Evolutionary conservation across 1,284 basidiomycete genomes (phyloP).

Genomic region (Ganoderma boninense): DNA sequence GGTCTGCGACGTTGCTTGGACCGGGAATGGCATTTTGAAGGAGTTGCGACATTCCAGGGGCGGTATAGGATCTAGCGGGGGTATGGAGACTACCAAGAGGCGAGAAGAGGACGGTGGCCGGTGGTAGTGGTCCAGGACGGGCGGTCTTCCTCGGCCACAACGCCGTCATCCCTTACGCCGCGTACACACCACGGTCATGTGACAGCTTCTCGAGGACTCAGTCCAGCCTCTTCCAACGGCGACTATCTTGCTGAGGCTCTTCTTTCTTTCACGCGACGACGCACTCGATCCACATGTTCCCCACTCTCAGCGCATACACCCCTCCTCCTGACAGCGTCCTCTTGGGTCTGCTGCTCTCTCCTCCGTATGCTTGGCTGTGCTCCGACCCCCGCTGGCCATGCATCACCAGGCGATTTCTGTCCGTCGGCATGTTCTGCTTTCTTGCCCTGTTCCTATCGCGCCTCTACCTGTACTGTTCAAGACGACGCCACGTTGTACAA

Average conservation of each 20-base stretch:
- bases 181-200: conserved; percentile 13
- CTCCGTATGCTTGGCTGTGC: neutral
- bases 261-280: neutral
- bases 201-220: neutral
- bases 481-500: neutral
- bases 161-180: neutral
- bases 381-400: neutral
- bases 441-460: neutral
- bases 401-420: neutral
- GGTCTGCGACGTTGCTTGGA: conserved; percentile 47
- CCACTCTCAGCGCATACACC: neutral
- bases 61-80: neutral
- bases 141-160: neutral
- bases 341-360: neutral
- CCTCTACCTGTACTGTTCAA: neutral
- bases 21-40: conserved; percentile 63
- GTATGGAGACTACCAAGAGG: neutral
- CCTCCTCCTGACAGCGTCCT: neutral
- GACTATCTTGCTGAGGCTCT: neutral
- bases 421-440: neutral
- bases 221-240: too few species aligned
- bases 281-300: neutral
- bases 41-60: conserved; percentile 39
- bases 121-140: neutral
- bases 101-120: neutral